Conservation (phyloP, 148 eudicot species). For the Cornus florida region DNA sequence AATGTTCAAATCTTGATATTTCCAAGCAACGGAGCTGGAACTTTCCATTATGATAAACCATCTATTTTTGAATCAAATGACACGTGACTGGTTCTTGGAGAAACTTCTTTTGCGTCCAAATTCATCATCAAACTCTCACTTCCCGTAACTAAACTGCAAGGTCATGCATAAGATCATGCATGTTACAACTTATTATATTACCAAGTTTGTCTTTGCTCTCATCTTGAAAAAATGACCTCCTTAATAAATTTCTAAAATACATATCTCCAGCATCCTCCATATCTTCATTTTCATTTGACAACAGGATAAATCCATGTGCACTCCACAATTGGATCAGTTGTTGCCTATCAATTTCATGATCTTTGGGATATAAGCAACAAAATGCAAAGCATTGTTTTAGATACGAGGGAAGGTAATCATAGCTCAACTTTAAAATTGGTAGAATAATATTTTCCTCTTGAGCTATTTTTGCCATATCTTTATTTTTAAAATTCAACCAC, state of each 20-base stretch:
- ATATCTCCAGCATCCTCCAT: not conserved
- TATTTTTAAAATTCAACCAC: no score
- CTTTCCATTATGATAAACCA: no score
- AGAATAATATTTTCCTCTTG: no score
- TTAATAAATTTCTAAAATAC: not conserved
- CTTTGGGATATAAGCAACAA: not conserved
- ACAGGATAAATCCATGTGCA: not conserved
- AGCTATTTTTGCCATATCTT: no score
- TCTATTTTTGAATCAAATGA: no score
- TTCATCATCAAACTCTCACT: not conserved
- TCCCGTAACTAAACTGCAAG: not conserved
- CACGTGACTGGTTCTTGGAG: not conserved
- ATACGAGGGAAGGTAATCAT: not conserved
- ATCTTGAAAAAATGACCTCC: not conserved
- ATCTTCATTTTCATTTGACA: no score
- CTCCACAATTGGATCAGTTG: not conserved
- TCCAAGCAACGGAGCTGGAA: no score
- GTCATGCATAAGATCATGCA: conserved; percentile 11
- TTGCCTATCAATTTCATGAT: not conserved
- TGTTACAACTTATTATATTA: not conserved
- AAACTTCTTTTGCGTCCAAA: no score
- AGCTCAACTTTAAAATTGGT: no score
- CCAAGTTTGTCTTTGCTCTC: not conserved
- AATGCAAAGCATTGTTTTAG: not conserved
- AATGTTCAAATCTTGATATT: no score